Evolutionary conservation across 257 asterid species (phyloP).

Genomic region (Nicotiana paniculata): DNA sequence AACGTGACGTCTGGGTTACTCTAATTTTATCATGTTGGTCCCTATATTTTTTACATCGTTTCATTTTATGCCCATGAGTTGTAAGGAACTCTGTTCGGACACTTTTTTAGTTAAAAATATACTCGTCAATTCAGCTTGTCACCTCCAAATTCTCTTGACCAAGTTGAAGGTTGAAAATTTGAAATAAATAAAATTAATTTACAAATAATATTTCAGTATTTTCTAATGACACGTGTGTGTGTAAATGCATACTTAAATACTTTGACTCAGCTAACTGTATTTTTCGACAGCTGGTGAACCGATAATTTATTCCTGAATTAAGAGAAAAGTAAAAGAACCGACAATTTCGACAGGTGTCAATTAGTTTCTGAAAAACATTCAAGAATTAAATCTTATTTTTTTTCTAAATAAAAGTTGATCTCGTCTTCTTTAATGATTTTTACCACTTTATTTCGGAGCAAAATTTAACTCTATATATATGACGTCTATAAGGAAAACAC

Average conservation of each 20-base stretch:
- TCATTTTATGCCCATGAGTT: background rate
- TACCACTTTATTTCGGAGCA: background rate
- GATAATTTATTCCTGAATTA: background rate
- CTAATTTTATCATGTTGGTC: background rate
- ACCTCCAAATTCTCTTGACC: background rate
- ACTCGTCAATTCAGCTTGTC: background rate
- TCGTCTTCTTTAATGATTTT: background rate
- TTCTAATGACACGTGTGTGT: background rate
- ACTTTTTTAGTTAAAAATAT: too few relatives aligned
- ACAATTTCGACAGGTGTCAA: background rate
- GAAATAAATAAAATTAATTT: background rate
- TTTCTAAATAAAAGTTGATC: background rate
- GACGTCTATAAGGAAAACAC: too few relatives aligned
- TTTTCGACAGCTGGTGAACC: background rate
- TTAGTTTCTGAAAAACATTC: background rate
- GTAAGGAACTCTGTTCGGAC: too few relatives aligned
- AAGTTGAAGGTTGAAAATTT: background rate
- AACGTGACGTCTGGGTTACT: background rate
- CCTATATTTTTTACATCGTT: background rate
- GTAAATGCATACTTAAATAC: background rate
- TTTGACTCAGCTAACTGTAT: background rate
- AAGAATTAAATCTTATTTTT: background rate
- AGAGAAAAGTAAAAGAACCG: background rate
- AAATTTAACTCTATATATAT: background rate
- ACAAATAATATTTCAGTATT: background rate